Percentiles rank a stretch among this genome's conserved stretches.
phyloP scores from a whole-genome alignment of 805 yeast genomes.

The Maudiozyma bulderi region DNA sequence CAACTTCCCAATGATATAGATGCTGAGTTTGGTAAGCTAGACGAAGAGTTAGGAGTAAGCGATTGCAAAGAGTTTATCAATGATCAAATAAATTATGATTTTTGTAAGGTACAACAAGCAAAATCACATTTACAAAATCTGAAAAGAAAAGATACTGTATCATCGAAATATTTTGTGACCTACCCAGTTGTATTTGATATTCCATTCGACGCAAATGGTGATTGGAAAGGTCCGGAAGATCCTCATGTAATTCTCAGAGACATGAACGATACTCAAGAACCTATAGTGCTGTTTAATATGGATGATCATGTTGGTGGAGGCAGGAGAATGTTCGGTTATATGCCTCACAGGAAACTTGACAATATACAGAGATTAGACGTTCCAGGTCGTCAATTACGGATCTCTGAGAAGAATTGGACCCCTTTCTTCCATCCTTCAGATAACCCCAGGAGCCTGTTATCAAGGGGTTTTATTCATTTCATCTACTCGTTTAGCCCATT shows the following conservation, averaged over 20 bases:
- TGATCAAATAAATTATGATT: constrained; percentile 9
- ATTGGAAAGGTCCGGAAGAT: constrained; percentile 7
- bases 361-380: constrained; percentile 1
- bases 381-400: background rate
- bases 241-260: constrained; percentile 3
- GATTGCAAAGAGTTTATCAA: constrained; percentile 20
- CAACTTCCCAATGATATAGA: constrained; percentile 18
- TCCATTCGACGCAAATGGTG: constrained; percentile 1
- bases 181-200: constrained; percentile 5
- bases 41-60: constrained; percentile 15
- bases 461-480: constrained; percentile 15
- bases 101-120: constrained; percentile 13
- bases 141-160: constrained; percentile 5
- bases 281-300: constrained; percentile 7
- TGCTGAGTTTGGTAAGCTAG: constrained; percentile 17
- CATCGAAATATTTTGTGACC: constrained; percentile 1
- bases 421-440: constrained; percentile 6
- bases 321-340: constrained; percentile 2
- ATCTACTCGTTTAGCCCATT: constrained; percentile 14
- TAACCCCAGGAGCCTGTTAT: constrained; percentile 1
- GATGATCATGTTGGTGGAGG: background rate
- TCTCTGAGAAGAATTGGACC: constrained; percentile 8
- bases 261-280: constrained; percentile 3
- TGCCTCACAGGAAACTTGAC: constrained; percentile 7
- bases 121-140: constrained; percentile 11